These are phyloP conservation scores for Penicillium soppii DNA, from an alignment of 495 filamentous ascomycete species.

Conservation along the genomic window DNA sequence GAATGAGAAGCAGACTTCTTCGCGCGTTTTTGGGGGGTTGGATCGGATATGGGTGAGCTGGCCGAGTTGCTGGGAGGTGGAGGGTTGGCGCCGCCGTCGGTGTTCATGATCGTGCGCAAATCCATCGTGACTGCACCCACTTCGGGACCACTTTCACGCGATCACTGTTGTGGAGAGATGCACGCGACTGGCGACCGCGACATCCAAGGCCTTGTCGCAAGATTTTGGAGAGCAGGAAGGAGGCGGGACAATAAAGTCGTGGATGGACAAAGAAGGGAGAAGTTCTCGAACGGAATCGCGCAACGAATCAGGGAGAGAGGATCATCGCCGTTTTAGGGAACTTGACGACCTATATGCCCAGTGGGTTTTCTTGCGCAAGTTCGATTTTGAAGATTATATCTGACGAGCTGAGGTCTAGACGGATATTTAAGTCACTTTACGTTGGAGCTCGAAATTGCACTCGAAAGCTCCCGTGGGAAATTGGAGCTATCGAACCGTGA, in stretches of 20 bases:
- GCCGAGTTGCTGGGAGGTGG: constrained; percentile 28
- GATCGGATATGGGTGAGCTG: constrained; percentile 19
- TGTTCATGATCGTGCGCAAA: constrained; percentile 55
- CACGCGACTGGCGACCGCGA: constrained; percentile 18
- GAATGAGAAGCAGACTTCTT: constrained; percentile 25
- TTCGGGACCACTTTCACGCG: constrained; percentile 24
- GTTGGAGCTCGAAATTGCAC: constrained; percentile 3
- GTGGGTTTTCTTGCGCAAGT: neutral
- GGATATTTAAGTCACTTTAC: neutral
- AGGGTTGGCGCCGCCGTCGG: constrained; percentile 38
- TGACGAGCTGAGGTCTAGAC: neutral
- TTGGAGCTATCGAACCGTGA: constrained; percentile 1
- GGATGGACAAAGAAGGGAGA: constrained; percentile 27
- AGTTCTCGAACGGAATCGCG: constrained; percentile 30
- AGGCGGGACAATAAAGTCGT: constrained; percentile 11
- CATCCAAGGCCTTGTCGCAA: constrained; percentile 17
- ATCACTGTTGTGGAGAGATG: constrained; percentile 15
- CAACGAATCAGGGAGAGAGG: constrained; percentile 15
- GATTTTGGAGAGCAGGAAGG: constrained; percentile 11
- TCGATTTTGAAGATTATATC: neutral
- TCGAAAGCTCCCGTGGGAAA: neutral
- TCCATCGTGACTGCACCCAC: constrained; percentile 43
- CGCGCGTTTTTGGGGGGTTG: constrained; percentile 30
- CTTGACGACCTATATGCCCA: constrained; percentile 1
- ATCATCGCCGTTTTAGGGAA: constrained; percentile 14